phyloP scores from a whole-genome alignment of 2,329 filamentous ascomycete species.

The Penicillium frequentans region DNA sequence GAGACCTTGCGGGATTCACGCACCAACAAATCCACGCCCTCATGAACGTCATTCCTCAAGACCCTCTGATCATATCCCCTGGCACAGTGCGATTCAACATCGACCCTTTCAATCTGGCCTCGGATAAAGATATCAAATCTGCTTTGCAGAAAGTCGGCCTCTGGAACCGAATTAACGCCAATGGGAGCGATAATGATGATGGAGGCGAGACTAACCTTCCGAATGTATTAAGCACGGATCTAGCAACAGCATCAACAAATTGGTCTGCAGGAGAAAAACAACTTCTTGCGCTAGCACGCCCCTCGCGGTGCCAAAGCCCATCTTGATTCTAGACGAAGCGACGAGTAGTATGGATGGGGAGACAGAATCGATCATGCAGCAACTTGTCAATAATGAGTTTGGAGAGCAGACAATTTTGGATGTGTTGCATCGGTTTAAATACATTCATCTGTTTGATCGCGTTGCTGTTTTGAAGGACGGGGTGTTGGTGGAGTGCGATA shows the following conservation, averaged over 20 bases:
- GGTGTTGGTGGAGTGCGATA: not conserved
- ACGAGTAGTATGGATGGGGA: conserved; percentile 15
- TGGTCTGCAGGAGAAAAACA: conserved; percentile 69
- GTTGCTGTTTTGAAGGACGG: not conserved
- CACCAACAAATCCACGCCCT: not conserved
- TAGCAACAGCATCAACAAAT: not conserved
- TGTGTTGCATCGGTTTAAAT: not conserved
- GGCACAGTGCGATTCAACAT: conserved; percentile 47
- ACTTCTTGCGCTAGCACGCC: conserved; percentile 69
- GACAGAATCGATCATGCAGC: not conserved
- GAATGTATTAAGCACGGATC: no score
- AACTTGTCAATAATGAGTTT: not conserved
- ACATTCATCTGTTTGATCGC: not conserved
- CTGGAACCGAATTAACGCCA: not conserved
- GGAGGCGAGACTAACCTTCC: no score
- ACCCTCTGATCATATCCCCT: conserved; percentile 20
- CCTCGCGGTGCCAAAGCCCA: conserved; percentile 42
- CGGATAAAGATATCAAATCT: not conserved
- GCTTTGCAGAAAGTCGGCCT: not conserved
- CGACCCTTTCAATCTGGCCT: conserved; percentile 29
- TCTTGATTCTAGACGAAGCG: conserved; percentile 20
- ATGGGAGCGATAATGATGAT: not conserved
- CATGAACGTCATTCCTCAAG: conserved; percentile 23
- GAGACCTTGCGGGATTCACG: no score
- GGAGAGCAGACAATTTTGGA: not conserved